Percentiles rank a stretch among this genome's conserved stretches.
Evolutionary conservation across 1,284 basidiomycete species (phyloP).

Genomic region (Retiboletus fuscus): DNA sequence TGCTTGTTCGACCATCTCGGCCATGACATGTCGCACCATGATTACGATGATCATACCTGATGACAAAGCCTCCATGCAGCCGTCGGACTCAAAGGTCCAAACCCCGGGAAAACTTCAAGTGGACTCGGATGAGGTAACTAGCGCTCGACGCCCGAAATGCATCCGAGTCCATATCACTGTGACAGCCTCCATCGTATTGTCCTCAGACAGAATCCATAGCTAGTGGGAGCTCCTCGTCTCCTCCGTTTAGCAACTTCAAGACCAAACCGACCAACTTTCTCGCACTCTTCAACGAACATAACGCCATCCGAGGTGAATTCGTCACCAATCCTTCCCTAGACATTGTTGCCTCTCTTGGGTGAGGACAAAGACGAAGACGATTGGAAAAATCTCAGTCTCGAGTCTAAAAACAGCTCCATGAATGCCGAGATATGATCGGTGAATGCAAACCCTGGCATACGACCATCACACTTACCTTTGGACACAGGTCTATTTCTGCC

Average conservation of each 20-base stretch:
- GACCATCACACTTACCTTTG: slow-evolving; percentile 32
- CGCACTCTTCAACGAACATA: slow-evolving; percentile 44
- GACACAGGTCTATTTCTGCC: slow-evolving; percentile 27
- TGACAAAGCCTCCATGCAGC: slow-evolving; percentile 10
- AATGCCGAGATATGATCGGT: slow-evolving; percentile 45
- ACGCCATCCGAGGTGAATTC: slow-evolving; percentile 49
- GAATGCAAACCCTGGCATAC: slow-evolving; percentile 20
- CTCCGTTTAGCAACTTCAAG: slow-evolving; percentile 31
- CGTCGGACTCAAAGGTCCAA: background rate
- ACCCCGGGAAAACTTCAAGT: background rate
- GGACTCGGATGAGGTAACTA: slow-evolving; percentile 24
- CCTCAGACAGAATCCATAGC: background rate
- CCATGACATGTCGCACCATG: slow-evolving; percentile 17
- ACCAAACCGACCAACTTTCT: slow-evolving; percentile 54
- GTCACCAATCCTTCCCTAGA: slow-evolving; percentile 53
- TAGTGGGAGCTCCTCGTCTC: background rate
- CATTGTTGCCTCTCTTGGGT: slow-evolving; percentile 50
- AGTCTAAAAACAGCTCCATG: slow-evolving; percentile 47
- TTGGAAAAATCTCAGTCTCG: slow-evolving; percentile 51
- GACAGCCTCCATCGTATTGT: slow-evolving; percentile 44
- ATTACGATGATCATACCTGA: slow-evolving; percentile 20
- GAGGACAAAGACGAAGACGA: slow-evolving; percentile 48
- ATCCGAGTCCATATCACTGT: background rate
- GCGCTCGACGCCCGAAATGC: background rate
- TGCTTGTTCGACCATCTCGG: too few relatives aligned